Evolutionary conservation across 192 early-diverging fungal genomes (phyloP).

Genomic region (Coemansia asiatica): DNA sequence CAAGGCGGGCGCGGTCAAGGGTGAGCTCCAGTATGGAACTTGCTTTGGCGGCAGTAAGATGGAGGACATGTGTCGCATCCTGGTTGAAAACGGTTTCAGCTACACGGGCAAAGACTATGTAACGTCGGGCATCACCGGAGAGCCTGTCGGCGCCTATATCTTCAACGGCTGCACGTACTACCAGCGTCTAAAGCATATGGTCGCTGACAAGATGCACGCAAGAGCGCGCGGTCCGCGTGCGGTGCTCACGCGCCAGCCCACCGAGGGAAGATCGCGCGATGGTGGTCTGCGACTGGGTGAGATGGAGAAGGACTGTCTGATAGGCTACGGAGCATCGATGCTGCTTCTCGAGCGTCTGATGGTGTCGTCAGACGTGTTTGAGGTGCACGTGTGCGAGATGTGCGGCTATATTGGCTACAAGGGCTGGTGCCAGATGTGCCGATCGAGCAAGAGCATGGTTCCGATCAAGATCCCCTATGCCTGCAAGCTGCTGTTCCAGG

Average conservation of each 20-base stretch:
- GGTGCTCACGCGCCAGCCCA: constrained; percentile 90
- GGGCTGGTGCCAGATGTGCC: constrained; percentile 92
- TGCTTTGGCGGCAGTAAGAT: constrained; percentile 93
- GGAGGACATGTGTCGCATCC: constrained; percentile 92
- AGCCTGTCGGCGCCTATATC: constrained; percentile 90
- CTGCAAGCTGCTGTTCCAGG: constrained; percentile 97
- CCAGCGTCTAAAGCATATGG: constrained; percentile 99
- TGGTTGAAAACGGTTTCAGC: constrained; percentile 90
- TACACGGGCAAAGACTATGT: constrained; percentile 98
- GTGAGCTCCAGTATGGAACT: constrained; percentile 93
- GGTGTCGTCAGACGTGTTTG: constrained; percentile 91
- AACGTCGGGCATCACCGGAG: constrained; percentile 87
- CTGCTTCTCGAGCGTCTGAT: constrained; percentile 91
- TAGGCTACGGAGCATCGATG: constrained; percentile 94
- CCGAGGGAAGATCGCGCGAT: constrained; percentile 94
- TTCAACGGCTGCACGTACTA: constrained; percentile 97
- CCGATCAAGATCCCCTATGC: constrained; percentile 97
- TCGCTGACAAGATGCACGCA: constrained; percentile 99
- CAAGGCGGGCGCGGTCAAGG: constrained; percentile 91
- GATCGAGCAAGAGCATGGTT: constrained; percentile 78
- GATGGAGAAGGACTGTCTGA: constrained; percentile 98
- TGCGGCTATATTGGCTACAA: constrained; percentile 90
- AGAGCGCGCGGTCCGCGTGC: constrained; percentile 89
- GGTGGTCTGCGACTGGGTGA: constrained; percentile 97
- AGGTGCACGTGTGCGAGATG: constrained; percentile 83